Evolutionary conservation across 768 basidiomycete genomes (phyloP).

Genomic region (Auriscalpium microsporum): DNA sequence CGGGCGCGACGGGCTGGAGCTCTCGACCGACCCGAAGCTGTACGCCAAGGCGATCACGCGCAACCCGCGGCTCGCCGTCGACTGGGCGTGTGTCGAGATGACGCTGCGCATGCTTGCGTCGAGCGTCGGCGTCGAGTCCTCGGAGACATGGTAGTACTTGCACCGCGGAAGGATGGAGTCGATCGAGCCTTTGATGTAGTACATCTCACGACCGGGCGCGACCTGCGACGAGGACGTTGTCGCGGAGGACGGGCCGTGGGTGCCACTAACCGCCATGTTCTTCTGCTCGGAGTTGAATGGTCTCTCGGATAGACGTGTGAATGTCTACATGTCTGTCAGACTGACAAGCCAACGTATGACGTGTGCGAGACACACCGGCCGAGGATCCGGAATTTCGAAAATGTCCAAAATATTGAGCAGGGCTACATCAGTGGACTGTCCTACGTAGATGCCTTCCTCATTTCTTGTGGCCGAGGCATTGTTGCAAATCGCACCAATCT

Average conservation of each 20-base stretch:
- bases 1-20: constrained; percentile 18
- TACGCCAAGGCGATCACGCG: constrained; percentile 91
- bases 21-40: constrained; percentile 56
- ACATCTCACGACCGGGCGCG: constrained; percentile 52
- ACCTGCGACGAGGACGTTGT: constrained; percentile 17
- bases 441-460: constrained; percentile 66
- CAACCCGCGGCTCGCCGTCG: constrained; percentile 66
- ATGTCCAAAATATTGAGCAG: constrained; percentile 68
- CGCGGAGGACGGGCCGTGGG: constrained; percentile 35
- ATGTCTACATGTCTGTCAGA: constrained; percentile 35
- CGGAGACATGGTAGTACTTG: constrained; percentile 82
- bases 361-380: constrained; percentile 44
- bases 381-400: constrained; percentile 61
- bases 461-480: constrained; percentile 61
- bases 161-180: constrained; percentile 82
- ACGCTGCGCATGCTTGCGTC: constrained; percentile 60
- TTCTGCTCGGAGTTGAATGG: constrained; percentile 94
- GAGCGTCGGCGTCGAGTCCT: constrained; percentile 78
- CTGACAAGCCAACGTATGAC: background rate
- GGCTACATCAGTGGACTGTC: constrained; percentile 92
- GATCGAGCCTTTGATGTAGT: constrained; percentile 89
- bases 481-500: constrained; percentile 86
- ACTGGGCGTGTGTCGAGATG: constrained; percentile 63
- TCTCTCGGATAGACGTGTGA: constrained; percentile 66
- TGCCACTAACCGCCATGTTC: constrained; percentile 85